Base-by-base conservation (phyloP, 2,329 filamentous ascomycete genomes). In the Botrytis fabae region DNA sequence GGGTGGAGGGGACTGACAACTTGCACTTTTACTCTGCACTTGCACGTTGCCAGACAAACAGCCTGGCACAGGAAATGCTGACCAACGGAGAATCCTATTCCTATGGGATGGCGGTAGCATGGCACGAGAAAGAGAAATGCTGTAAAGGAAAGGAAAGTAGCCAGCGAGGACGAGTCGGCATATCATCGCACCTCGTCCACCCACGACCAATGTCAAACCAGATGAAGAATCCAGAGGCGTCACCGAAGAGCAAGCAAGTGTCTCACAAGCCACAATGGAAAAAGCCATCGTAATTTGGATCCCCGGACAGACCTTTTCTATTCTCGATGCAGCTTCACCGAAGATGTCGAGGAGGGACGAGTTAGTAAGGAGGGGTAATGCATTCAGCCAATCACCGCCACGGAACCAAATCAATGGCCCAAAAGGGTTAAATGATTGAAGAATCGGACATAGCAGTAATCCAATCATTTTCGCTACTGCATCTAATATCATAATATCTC, bases 251-350 rank as follows among this genome's bases (percentile, higher is more conserved):
- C 20, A 54, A 7, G n/a, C 2, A 63, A 42, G 18, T 28, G 51
- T 57, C 25, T 40, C 35, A 40, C 9, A 25, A 18, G 48, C 59
- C 32, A 38, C n/a, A 25, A 40, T 25, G 6, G 22, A 28, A n/a
- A 38, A 61, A 61, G 59, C 35, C 59, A 61, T 61, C 35, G 16
- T 38, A 61, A 18, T 62, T 20, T n/a, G 9, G 38, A 38, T 62
- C 0, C 38, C 35, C 22, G 60, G 35, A 62, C 48, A 5, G 2
- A 40, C 18, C 12, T 25, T n/a, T 62, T 62, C 25, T 40, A 9
- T 65, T 65, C 63, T 69, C 65, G n/a, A 69, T 69, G 42, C 65
- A 69, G 65, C 65, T 69, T 69, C 65, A 69, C 65, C 65, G 65
- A 69, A 54, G 64, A 68, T 42, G 42, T 54, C 0, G 54, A 66